These are phyloP conservation scores for Tuctoria greenei DNA, from an alignment of 176 grass and related monocot genomes.

Conservation along the genomic window DNA sequence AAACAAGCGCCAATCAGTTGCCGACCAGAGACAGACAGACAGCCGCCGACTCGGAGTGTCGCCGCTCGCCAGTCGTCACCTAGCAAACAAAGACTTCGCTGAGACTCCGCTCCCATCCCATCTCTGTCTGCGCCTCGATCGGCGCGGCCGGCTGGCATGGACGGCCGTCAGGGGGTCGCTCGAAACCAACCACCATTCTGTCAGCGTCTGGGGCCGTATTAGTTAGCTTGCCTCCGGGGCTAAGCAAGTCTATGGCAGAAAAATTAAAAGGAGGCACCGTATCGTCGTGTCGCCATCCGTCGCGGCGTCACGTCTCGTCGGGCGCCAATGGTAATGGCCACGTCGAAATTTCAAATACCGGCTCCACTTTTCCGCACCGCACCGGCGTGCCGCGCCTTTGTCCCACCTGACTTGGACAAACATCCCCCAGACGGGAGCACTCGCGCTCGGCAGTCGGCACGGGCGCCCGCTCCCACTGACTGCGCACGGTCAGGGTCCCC, in stretches of 20 bases:
- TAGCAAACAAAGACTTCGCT: background rate
- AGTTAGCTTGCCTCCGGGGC: constrained; percentile 10
- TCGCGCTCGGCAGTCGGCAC: background rate
- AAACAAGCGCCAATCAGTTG: background rate
- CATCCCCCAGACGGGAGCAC: constrained; percentile 1
- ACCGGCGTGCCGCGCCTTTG: constrained; percentile 21
- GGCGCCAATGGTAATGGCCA: constrained; percentile 48
- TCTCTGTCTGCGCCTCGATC: constrained; percentile 21
- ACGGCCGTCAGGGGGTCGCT: background rate
- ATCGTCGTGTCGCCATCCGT: constrained; percentile 4
- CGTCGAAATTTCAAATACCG: constrained; percentile 46
- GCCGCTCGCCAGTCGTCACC: background rate
- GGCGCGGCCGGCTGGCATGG: background rate
- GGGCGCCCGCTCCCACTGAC: background rate
- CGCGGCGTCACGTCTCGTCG: constrained; percentile 14
- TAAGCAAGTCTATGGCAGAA: background rate
- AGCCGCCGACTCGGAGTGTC: constrained; percentile 6
- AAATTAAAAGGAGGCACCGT: background rate
- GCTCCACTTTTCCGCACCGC: constrained; percentile 6
- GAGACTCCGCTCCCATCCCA: background rate
- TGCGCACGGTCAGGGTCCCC: background rate
- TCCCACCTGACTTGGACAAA: constrained; percentile 35
- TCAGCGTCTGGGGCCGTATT: constrained; percentile 1
- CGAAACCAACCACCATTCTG: background rate
- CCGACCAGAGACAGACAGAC: constrained; percentile 1